Base-by-base conservation (phyloP, 129 eudicot genomes). In the Apium graveolens region DNA sequence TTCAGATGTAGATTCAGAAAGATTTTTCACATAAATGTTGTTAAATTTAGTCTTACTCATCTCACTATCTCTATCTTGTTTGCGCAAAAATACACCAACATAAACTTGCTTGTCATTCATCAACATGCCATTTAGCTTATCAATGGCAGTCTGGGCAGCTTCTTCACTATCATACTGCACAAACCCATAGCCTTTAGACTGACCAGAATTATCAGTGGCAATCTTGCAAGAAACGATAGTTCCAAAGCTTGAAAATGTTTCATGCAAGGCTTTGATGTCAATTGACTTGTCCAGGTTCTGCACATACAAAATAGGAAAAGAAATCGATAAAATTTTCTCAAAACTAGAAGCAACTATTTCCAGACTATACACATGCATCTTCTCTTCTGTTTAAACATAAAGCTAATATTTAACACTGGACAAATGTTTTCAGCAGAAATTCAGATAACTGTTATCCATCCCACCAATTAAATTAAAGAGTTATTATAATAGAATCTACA, bases 151-250 rank as follows among this genome's bases (percentile, higher is more conserved):
- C 78, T 80, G 82, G 45, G 89, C 89, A 51, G 89, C 80, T 77
- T 86, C 89, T 83, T 83, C 89, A 74, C 71, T 78, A 1, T 86
- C 89, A 78, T 77, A 86, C 55, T 86, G 89, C 24, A 86, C 89
- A 75, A 86, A 86, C 10, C 89, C 89, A 78, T 86, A 86, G 26
- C 89, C 89, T 76, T 80, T 86, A 34, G 89, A 83, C 76, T 83
- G 89, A 73, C 89, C 89, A 86, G 77, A 73, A 43, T 73, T 11
- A 63, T 86, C 89, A 11, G 89, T 83, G 3, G 89, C 89, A 29
- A 86, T 86, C 81, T 86, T 86, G 83, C 89, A 86, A 13, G 89
- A 86, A 69, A 86, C 81, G 38, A 86, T 86, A 82, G 78, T 86
- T 5, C 89, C 89, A 75, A 86, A 86, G 81, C 89, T 86, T 65